Evolutionary conservation across 129 eudicot genomes (phyloP).

Genomic region (Logfia minima): DNA sequence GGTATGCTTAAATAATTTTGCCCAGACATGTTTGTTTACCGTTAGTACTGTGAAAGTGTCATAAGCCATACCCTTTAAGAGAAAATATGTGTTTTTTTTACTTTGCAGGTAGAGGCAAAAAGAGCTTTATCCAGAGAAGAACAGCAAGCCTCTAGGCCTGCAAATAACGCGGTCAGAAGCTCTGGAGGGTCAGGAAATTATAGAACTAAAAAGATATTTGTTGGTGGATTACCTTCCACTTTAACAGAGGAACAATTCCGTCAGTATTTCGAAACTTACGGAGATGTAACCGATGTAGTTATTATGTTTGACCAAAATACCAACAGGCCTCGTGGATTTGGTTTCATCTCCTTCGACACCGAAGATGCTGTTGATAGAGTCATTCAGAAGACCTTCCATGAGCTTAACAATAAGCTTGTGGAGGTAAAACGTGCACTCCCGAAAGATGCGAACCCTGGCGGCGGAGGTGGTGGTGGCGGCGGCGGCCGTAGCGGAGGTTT

Average conservation of each 20-base stretch:
- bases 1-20: neutral
- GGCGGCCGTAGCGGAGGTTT: slow-evolving; percentile 44
- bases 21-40: neutral
- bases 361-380: slow-evolving; percentile 83
- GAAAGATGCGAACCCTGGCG: slow-evolving; percentile 56
- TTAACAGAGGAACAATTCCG: slow-evolving; percentile 61
- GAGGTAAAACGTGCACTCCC: slow-evolving; percentile 73
- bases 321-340: slow-evolving; percentile 79
- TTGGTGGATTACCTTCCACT: slow-evolving; percentile 79
- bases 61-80: neutral
- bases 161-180: slow-evolving; percentile 37
- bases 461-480: slow-evolving; percentile 34
- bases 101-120: slow-evolving; percentile 73
- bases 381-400: slow-evolving; percentile 52
- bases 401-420: slow-evolving; percentile 51
- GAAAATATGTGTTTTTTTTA: neutral
- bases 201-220: slow-evolving; percentile 80
- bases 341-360: slow-evolving; percentile 66
- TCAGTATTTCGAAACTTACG: slow-evolving; percentile 57
- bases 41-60: neutral
- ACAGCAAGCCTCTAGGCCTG: slow-evolving; percentile 51
- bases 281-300: slow-evolving; percentile 60
- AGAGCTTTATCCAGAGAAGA: slow-evolving; percentile 75
- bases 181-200: slow-evolving; percentile 47
- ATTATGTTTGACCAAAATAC: slow-evolving; percentile 79